These are phyloP conservation scores for Tylopilus subfusipes DNA, from an alignment of 768 basidiomycete species.

Conservation along the genomic window DNA sequence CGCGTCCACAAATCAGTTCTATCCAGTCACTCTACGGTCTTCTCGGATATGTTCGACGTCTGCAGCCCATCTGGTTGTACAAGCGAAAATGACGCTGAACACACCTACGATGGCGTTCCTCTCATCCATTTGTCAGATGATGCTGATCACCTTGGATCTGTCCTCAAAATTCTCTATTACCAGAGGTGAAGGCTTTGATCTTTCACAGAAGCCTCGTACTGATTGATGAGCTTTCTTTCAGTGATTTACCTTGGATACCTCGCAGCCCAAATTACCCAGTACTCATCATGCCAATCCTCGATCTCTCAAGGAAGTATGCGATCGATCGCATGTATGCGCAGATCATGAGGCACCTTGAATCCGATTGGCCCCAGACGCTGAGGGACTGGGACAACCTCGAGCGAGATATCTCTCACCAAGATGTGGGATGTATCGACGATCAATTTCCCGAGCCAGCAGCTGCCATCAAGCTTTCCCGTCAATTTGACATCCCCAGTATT, in stretches of 20 bases:
- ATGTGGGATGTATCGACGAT: not conserved
- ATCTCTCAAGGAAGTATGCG: constrained; percentile 9
- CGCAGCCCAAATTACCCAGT: not conserved
- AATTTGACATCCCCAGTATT: constrained; percentile 36
- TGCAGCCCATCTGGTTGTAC: not conserved
- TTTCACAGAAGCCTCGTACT: too few species aligned
- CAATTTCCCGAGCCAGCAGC: constrained; percentile 20
- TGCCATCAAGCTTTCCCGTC: constrained; percentile 42
- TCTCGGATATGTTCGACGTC: constrained; percentile 7
- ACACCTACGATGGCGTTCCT: constrained; percentile 3
- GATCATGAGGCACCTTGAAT: constrained; percentile 3
- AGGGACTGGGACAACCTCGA: constrained; percentile 12
- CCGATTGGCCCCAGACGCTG: constrained; percentile 12
- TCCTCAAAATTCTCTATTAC: constrained; percentile 11
- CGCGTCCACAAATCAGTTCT: constrained; percentile 15
- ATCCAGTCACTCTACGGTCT: constrained; percentile 6
- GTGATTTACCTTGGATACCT: constrained; percentile 4
- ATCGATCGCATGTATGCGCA: constrained; percentile 7
- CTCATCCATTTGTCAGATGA: constrained; percentile 7
- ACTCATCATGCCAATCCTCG: constrained; percentile 6
- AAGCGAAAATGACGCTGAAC: not conserved
- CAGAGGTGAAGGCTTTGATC: constrained; percentile 1
- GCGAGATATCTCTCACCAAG: not conserved
- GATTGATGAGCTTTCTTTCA: not conserved
- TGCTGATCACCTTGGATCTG: constrained; percentile 3